These are phyloP conservation scores for Colletotrichum graminicola DNA, from an alignment of 2,329 filamentous ascomycete species.

Conservation along the genomic window DNA sequence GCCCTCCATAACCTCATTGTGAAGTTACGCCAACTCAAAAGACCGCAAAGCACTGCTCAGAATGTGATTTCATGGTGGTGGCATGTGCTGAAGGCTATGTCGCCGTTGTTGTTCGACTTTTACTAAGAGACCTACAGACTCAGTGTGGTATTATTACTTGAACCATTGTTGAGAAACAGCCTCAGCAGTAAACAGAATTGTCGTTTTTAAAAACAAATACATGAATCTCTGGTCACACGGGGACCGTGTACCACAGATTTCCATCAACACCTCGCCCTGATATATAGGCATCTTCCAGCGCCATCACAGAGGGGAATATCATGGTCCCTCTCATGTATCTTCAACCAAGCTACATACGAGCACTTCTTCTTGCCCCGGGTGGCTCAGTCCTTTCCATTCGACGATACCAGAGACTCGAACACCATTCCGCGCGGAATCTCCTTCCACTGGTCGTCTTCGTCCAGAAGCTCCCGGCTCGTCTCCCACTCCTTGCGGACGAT, in stretches of 20 bases:
- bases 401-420: slow-evolving; percentile 8
- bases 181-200: neutral
- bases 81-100: too few species aligned
- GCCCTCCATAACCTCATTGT: too few species aligned
- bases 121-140: too few species aligned
- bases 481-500: slow-evolving; percentile 26
- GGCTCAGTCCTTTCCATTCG: neutral
- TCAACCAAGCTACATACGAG: too few species aligned
- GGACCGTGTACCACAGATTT: too few species aligned
- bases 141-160: neutral
- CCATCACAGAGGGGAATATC: neutral
- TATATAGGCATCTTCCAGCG: neutral
- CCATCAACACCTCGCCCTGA: too few species aligned
- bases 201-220: neutral
- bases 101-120: too few species aligned
- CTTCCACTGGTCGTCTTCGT: slow-evolving; percentile 24
- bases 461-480: slow-evolving; percentile 13
- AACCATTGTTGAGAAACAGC: neutral
- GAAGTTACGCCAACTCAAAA: too few species aligned
- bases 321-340: neutral
- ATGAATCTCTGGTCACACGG: neutral
- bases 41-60: too few species aligned
- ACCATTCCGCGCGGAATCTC: slow-evolving; percentile 19
- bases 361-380: neutral
- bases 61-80: too few species aligned